Percentiles rank a stretch among this genome's conserved stretches.
Evolutionary conservation across 495 filamentous ascomycete genomes (phyloP).

Genomic region (Penicillium maclennaniae): DNA sequence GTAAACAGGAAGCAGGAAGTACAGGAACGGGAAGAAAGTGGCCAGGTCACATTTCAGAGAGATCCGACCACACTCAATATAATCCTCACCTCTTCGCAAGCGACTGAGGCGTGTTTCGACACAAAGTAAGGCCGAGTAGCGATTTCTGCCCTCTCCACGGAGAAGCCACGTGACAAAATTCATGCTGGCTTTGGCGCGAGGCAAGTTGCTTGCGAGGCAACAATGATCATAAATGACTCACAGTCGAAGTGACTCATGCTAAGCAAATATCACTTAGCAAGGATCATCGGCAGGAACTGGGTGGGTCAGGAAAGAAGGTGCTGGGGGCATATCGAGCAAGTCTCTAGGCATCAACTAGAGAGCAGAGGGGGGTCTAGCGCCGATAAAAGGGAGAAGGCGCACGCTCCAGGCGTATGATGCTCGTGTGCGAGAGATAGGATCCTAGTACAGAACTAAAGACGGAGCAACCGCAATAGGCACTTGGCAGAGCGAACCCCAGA

Average conservation of each 20-base stretch:
- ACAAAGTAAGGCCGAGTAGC: conserved; percentile 8
- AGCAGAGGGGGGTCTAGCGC: conserved; percentile 6
- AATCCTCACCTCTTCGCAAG: conserved; percentile 1
- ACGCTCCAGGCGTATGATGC: conserved; percentile 12
- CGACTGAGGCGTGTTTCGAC: conserved; percentile 5
- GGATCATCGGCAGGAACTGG: not conserved
- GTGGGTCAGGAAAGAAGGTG: conserved; percentile 4
- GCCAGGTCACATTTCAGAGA: not conserved
- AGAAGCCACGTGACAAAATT: not conserved
- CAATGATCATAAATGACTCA: not conserved
- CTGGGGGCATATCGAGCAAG: conserved; percentile 11
- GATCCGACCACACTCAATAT: not conserved
- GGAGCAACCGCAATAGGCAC: conserved; percentile 2
- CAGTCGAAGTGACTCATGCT: conserved; percentile 4
- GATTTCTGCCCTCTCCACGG: not conserved
- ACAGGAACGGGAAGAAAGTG: conserved; percentile 2
- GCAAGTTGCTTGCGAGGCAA: not conserved
- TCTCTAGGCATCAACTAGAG: conserved; percentile 7
- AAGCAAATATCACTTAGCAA: not conserved
- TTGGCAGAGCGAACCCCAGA: not conserved
- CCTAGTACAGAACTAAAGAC: not conserved
- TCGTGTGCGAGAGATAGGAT: conserved; percentile 1
- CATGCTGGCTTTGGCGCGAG: not conserved
- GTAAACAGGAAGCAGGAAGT: conserved; percentile 5
- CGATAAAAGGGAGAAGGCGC: not conserved